Evolutionary conservation across 1,284 basidiomycete species (phyloP).

Genomic region (Heterobasidion occidentale): DNA sequence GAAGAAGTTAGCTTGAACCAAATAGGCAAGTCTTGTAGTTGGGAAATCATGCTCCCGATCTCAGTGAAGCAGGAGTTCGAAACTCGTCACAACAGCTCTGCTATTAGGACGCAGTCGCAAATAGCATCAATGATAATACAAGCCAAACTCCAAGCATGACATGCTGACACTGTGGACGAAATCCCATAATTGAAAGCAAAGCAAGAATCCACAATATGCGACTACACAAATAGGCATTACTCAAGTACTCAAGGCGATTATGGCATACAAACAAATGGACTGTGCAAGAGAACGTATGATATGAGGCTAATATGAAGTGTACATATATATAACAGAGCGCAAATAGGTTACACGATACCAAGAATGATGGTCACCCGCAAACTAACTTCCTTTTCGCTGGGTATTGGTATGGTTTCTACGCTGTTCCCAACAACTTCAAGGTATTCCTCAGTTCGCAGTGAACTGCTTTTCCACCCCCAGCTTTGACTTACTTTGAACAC

Average conservation of each 20-base stretch:
- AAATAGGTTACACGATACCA: constrained; percentile 2
- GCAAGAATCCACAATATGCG: no score
- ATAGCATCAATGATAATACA: background rate
- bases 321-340: background rate
- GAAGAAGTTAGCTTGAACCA: background rate
- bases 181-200: no score
- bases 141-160: background rate
- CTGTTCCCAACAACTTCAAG: constrained; percentile 39
- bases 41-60: no score
- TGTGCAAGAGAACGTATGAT: no score
- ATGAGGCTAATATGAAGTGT: background rate
- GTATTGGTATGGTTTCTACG: constrained; percentile 15
- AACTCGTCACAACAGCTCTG: background rate
- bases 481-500: constrained; percentile 75
- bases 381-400: constrained; percentile 39
- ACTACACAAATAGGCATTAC: no score
- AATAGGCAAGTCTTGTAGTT: background rate
- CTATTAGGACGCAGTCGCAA: background rate
- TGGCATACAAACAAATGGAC: no score
- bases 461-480: constrained; percentile 78
- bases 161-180: no score
- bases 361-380: constrained; percentile 64
- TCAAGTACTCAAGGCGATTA: no score
- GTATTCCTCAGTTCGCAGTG: constrained; percentile 51
- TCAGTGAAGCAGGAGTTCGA: no score